Evolutionary conservation across 116 monocot genomes (phyloP).

Genomic region (Papilionanthe hybrid): DNA sequence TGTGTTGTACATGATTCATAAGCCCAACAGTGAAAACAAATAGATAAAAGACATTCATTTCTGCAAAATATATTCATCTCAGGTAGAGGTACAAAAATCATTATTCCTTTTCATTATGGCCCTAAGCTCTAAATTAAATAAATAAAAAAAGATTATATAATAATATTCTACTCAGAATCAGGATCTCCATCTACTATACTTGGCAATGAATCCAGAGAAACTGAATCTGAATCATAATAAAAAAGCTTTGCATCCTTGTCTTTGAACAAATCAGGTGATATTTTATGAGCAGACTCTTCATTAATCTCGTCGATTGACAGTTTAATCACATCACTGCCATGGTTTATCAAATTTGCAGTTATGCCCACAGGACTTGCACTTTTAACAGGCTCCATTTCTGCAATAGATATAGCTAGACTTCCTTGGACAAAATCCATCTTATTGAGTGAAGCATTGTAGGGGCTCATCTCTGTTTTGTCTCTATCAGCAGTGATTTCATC

Average conservation of each 20-base stretch:
- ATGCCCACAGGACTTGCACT: neutral
- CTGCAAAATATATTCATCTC: neutral
- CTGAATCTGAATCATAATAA: constrained; percentile 33
- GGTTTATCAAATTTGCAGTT: neutral
- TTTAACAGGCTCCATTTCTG: neutral
- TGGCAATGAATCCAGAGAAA: constrained; percentile 44
- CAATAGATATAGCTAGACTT: neutral
- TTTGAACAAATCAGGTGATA: no score
- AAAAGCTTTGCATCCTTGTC: neutral
- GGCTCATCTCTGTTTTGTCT: no score
- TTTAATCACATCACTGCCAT: no score
- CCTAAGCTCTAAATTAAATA: neutral
- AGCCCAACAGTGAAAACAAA: no score
- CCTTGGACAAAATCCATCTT: neutral
- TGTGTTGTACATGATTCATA: no score
- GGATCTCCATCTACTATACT: constrained; percentile 52
- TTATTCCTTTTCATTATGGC: neutral
- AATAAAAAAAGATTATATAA: neutral
- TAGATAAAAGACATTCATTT: no score
- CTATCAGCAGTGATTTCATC: no score
- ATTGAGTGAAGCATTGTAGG: no score
- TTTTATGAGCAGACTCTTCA: neutral
- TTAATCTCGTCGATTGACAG: neutral
- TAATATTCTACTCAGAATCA: constrained; percentile 24
- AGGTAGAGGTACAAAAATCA: neutral